phyloP scores from a whole-genome alignment of 2,329 filamentous ascomycete genomes.

The Trichophyton simii region DNA sequence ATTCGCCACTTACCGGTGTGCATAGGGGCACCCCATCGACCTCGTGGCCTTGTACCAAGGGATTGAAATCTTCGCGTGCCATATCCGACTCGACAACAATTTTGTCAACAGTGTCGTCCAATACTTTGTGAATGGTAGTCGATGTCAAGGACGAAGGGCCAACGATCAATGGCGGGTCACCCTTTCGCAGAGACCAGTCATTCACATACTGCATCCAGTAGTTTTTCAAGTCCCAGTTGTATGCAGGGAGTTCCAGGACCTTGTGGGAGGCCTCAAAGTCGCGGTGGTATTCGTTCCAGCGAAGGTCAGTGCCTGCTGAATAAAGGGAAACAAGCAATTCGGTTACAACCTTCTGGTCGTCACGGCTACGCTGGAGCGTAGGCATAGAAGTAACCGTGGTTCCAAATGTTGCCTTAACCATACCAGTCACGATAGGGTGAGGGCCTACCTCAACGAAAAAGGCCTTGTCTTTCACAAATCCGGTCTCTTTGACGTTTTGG shows the following conservation, averaged over 20 bases:
- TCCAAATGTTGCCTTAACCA: conserved; percentile 56
- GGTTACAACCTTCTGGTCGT: conserved; percentile 53
- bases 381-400: conserved; percentile 40
- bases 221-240: conserved; percentile 57
- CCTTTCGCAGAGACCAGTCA: conserved; percentile 7
- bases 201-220: conserved; percentile 43
- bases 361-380: conserved; percentile 50
- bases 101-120: conserved; percentile 2
- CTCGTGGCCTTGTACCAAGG: conserved; percentile 7
- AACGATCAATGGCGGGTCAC: not conserved
- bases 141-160: not conserved
- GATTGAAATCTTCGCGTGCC: not conserved
- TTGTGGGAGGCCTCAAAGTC: conserved; percentile 47
- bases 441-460: conserved; percentile 64
- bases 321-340: conserved; percentile 48
- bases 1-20: conserved; percentile 9
- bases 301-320: conserved; percentile 48
- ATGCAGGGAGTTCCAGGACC: conserved; percentile 53
- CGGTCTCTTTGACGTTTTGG: conserved; percentile 45
- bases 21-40: conserved; percentile 8
- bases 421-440: conserved; percentile 54
- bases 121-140: conserved; percentile 4
- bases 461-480: conserved; percentile 51
- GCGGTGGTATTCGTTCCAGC: conserved; percentile 60
- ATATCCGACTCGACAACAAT: not conserved